Percentiles rank a stretch among this genome's conserved stretches.
Evolutionary conservation across 2,329 filamentous ascomycete genomes (phyloP).

Genomic region (Ophiostoma perfectum): DNA sequence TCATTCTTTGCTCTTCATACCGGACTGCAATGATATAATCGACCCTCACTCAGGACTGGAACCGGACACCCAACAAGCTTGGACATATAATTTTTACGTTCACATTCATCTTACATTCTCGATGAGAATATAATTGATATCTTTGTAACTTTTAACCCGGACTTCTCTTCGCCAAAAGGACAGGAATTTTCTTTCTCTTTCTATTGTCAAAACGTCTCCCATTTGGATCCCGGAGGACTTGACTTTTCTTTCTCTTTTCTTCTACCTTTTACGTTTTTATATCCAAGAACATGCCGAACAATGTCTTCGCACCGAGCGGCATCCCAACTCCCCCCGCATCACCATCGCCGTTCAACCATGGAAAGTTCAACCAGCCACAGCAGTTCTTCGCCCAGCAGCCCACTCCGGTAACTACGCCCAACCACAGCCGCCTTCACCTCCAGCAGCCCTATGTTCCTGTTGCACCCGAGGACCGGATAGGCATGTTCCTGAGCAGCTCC

Average conservation of each 20-base stretch:
- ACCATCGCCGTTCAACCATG: constrained; percentile 47
- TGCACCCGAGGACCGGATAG: constrained; percentile 78
- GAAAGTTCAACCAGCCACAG: constrained; percentile 39
- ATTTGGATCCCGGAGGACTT: constrained; percentile 6
- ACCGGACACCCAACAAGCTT: not conserved
- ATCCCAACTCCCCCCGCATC: constrained; percentile 55
- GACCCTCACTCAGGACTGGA: constrained; percentile 8
- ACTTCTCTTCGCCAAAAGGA: not conserved
- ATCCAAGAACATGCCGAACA: constrained; percentile 47
- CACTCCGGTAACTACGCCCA: constrained; percentile 38
- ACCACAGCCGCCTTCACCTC: constrained; percentile 28
- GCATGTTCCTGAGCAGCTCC: constrained; percentile 67
- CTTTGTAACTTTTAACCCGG: constrained; percentile 5
- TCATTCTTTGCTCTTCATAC: constrained; percentile 24
- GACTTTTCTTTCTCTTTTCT: constrained; percentile 20
- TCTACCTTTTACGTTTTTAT: constrained; percentile 23
- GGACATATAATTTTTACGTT: not conserved
- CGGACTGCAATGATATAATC: constrained; percentile 13
- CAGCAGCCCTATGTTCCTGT: constrained; percentile 47
- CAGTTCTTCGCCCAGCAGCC: constrained; percentile 31
- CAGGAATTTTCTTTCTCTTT: constrained; percentile 18
- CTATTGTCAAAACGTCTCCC: not conserved
- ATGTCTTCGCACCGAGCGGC: constrained; percentile 49
- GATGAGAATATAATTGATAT: not conserved
- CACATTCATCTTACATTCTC: not conserved